Base-by-base conservation (phyloP, 257 asterid genomes). In the Lycium ferocissimum region DNA sequence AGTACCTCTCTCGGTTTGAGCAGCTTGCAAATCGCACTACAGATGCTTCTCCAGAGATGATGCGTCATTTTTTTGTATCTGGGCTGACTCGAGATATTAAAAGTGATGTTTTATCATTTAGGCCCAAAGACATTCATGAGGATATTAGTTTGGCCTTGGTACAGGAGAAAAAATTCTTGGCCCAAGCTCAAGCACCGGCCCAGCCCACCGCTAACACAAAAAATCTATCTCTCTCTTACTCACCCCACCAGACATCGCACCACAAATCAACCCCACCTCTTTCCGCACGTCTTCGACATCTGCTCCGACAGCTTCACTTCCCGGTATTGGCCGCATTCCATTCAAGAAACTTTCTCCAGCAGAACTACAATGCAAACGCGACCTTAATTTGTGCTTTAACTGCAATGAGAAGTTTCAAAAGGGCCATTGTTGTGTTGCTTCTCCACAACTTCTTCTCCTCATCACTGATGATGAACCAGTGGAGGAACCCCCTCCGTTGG, bases 61-160 rank as follows among this genome's bases (percentile, higher is more conserved):
- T 65, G 72, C n/a, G n/a, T 11, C 14, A 12, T 2, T 63, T 63
- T 15, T 26, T 33, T 5, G 10, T 65, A 65, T 65, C 45, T 26
- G 45, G 72, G 43, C 45, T 9, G 5, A 65, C 3, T 33, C 72
- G 43, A 14, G 45, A 26, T 40, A 65, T 65, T 43, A 65, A 65
- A 65, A 26, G 10, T 65, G n/a, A 65, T 26, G 72, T 65, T 65
- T 12, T 33, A 65, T 40, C 45, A 26, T 62, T 62, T 62, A 22
- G 70, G 33, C 70, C 70, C 38, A 62, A 35, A 22, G 38, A 62
- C 70, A 62, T 62, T 62, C 70, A 62, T 62, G 70, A 62, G 38
- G 70, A 38, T 10, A 22, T 62, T 33, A 65, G 45, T 65, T 65
- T 65, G 72, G 72, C 72, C 72, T 26, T 33, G 72, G 12, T 65